Conservation (phyloP, 2,329 filamentous ascomycete genomes). For the Byssochlamys sp. region DNA sequence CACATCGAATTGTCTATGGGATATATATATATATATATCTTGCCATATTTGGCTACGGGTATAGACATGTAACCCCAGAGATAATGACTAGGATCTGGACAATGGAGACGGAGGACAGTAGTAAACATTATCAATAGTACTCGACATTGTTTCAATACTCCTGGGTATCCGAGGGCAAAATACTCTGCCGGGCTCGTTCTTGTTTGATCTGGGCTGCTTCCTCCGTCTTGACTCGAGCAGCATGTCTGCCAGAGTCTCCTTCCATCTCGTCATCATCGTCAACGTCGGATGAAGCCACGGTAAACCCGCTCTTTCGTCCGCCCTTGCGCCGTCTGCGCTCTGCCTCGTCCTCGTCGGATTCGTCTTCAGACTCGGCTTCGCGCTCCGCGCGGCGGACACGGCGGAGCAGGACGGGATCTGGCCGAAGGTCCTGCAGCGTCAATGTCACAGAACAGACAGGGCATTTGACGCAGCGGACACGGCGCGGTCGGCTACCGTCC, state of each 20-base stretch:
- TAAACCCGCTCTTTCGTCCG: slow-evolving; percentile 17
- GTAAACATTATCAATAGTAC: too few species aligned
- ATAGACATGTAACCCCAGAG: too few species aligned
- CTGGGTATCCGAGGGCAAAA: not conserved
- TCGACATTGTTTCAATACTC: not conserved
- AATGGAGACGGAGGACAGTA: too few species aligned
- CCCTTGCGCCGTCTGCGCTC: slow-evolving; percentile 8
- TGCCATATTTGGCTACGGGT: too few species aligned
- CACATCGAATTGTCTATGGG: too few species aligned
- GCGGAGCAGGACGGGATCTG: slow-evolving; percentile 31
- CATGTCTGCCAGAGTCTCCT: not conserved
- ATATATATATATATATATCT: too few species aligned
- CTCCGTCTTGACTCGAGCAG: not conserved
- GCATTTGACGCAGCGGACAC: slow-evolving; percentile 26
- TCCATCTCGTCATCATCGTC: slow-evolving; percentile 11
- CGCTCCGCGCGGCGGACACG: slow-evolving; percentile 26
- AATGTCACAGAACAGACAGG: slow-evolving; percentile 34
- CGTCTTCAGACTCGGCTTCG: slow-evolving; percentile 20
- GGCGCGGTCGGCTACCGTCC: slow-evolving; percentile 9
- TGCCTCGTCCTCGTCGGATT: slow-evolving; percentile 6
- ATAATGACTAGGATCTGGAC: too few species aligned
- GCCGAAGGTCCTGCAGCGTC: slow-evolving; percentile 28
- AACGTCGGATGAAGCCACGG: slow-evolving; percentile 22
- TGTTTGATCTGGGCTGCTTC: slow-evolving; percentile 4
- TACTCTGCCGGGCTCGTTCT: not conserved